These are phyloP conservation scores for Inonotus obliquus DNA, from an alignment of 1,284 basidiomycete species.

Conservation along the genomic window DNA sequence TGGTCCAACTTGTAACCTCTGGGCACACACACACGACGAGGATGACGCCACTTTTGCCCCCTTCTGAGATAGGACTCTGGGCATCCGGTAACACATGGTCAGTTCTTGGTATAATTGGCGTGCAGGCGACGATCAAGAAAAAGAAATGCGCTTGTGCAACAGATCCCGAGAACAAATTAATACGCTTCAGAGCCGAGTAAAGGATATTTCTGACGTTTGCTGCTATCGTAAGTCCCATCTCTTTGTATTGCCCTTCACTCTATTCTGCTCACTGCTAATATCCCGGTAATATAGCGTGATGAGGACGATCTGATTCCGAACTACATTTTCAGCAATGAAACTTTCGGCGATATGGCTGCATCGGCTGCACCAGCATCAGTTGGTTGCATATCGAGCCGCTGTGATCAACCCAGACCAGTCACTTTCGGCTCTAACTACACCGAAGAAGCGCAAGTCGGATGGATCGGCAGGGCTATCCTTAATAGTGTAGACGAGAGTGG, in stretches of 20 bases:
- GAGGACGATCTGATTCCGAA: conserved; percentile 27
- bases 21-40: conserved; percentile 46
- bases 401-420: conserved; percentile 22
- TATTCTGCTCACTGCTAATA: not conserved
- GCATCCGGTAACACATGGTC: conserved; percentile 45
- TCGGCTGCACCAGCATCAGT: conserved; percentile 40
- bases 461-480: conserved; percentile 23
- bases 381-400: conserved; percentile 39
- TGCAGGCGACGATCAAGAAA: conserved; percentile 42
- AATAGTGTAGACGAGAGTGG: conserved; percentile 25
- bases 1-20: conserved; percentile 32
- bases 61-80: conserved; percentile 47
- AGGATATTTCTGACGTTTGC: conserved; percentile 44
- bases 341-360: conserved; percentile 41
- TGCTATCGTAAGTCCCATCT: conserved; percentile 38
- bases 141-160: conserved; percentile 30
- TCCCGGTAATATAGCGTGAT: conserved; percentile 6
- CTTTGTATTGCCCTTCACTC: not conserved
- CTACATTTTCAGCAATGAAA: conserved; percentile 29
- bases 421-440: conserved; percentile 25
- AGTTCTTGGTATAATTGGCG: conserved; percentile 38
- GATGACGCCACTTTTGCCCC: conserved; percentile 23
- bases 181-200: conserved; percentile 36
- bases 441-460: conserved; percentile 21
- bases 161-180: conserved; percentile 29